Evolutionary conservation across 352 stramenopile genomes (phyloP).

Genomic region (Globisporangium spiculum): DNA sequence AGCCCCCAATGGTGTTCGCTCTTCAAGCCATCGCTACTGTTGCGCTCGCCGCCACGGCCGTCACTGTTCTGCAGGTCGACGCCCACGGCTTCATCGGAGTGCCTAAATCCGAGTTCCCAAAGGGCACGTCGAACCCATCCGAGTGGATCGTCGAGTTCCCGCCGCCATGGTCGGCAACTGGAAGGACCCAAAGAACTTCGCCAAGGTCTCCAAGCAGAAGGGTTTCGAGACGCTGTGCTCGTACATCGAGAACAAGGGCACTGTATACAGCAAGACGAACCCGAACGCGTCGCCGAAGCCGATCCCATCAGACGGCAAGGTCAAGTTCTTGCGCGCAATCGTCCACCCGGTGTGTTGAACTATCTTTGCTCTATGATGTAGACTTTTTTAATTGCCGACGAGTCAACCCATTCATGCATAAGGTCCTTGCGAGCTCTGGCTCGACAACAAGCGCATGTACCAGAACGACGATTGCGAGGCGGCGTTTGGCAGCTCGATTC

Average conservation of each 20-base stretch:
- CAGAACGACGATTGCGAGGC: not conserved
- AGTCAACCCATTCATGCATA: not conserved
- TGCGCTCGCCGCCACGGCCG: no score
- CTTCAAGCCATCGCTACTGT: no score
- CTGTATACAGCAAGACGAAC: slow-evolving; percentile 22
- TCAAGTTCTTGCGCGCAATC: slow-evolving; percentile 18
- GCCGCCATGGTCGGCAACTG: slow-evolving; percentile 5
- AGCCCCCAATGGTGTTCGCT: no score
- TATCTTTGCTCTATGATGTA: not conserved
- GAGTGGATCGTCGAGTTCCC: not conserved
- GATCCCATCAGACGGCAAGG: slow-evolving; percentile 19
- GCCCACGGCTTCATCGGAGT: no score
- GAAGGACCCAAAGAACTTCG: slow-evolving; percentile 7
- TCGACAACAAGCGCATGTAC: not conserved
- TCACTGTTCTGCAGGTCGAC: no score
- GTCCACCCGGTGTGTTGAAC: not conserved
- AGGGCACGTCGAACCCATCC: no score
- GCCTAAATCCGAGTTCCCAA: no score
- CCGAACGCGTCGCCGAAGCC: slow-evolving; percentile 15
- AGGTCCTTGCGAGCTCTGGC: not conserved
- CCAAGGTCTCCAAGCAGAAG: slow-evolving; percentile 7
- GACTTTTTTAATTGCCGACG: no score
- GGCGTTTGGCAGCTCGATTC: no score
- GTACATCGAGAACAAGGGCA: slow-evolving; percentile 21
- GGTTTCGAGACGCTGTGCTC: slow-evolving; percentile 17